phyloP scores from a whole-genome alignment of 1,284 basidiomycete genomes.

The Earliella scabrosa region DNA sequence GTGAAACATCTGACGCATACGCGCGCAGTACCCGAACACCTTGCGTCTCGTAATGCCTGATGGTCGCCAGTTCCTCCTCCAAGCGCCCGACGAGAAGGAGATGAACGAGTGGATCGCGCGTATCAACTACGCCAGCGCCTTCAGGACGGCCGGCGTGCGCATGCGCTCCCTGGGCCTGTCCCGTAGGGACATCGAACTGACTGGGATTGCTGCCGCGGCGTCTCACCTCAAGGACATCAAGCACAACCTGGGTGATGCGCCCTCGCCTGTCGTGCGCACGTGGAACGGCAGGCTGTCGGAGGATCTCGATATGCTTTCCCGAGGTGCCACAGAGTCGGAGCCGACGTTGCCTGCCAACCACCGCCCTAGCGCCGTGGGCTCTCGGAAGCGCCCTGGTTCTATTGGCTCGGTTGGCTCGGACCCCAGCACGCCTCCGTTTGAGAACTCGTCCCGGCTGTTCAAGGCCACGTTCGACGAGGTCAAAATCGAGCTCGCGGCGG shows the following conservation, averaged over 20 bases:
- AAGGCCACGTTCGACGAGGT: conserved; percentile 86
- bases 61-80: conserved; percentile 83
- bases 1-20: not conserved
- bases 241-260: conserved; percentile 34
- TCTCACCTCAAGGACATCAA: conserved; percentile 76
- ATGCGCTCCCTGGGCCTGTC: conserved; percentile 81
- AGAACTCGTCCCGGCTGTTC: conserved; percentile 53
- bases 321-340: conserved; percentile 10
- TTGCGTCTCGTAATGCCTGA: conserved; percentile 82
- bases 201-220: conserved; percentile 82
- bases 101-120: conserved; percentile 92
- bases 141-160: conserved; percentile 85
- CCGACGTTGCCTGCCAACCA: conserved; percentile 8
- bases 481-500: conserved; percentile 78
- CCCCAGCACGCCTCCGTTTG: conserved; percentile 31
- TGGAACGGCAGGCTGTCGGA: conserved; percentile 46
- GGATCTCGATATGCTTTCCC: conserved; percentile 22
- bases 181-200: conserved; percentile 71
- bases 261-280: conserved; percentile 42
- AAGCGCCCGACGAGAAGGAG: conserved; percentile 73
- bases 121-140: conserved; percentile 95
- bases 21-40: conserved; percentile 46
- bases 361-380: conserved; percentile 1
- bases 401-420: conserved; percentile 30
- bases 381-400: conserved; percentile 16